Percentiles rank a stretch among this genome's conserved stretches.
These are phyloP conservation scores for Calocybe cyanea DNA, from an alignment of 768 basidiomycete genomes.

Conservation along the genomic window DNA sequence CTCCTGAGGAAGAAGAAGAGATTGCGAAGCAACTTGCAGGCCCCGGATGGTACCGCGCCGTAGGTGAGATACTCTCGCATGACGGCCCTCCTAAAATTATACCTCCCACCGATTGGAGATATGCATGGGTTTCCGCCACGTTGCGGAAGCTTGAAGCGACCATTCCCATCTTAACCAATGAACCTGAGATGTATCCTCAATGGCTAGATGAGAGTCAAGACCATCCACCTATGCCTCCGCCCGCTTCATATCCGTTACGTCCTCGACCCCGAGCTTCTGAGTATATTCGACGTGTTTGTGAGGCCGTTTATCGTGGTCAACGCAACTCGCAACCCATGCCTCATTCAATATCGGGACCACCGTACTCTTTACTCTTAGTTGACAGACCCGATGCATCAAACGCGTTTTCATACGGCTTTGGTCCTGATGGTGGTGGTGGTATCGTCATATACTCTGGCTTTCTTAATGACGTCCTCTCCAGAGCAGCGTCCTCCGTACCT, in stretches of 20 bases:
- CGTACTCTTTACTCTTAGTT: conserved; percentile 87
- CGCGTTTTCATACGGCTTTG: conserved; percentile 96
- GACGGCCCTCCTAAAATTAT: conserved; percentile 63
- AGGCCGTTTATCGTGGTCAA: conserved; percentile 38
- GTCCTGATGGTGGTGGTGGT: conserved; percentile 86
- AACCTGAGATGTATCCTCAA: conserved; percentile 48
- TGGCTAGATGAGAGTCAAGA: conserved; percentile 53
- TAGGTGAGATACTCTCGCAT: conserved; percentile 70
- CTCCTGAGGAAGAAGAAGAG: conserved; percentile 89
- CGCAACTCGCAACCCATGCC: conserved; percentile 38
- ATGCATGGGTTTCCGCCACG: conserved; percentile 79
- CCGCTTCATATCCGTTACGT: conserved; percentile 75
- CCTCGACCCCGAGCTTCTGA: conserved; percentile 80
- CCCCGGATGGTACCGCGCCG: conserved; percentile 81
- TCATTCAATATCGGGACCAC: conserved; percentile 71
- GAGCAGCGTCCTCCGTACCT: conserved; percentile 28
- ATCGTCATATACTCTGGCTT: conserved; percentile 95
- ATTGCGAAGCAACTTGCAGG: conserved; percentile 82
- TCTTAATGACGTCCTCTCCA: conserved; percentile 77
- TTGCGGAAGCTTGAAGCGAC: conserved; percentile 73
- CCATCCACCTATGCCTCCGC: conserved; percentile 69
- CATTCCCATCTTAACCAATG: conserved; percentile 63
- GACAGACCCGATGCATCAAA: conserved; percentile 82
- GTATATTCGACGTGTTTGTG: conserved; percentile 55
- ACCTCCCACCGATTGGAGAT: conserved; percentile 82